Percentiles rank a stretch among this genome's conserved stretches.
phyloP scores from a whole-genome alignment of 305 asterid species.

The Fraxinus paxiana region DNA sequence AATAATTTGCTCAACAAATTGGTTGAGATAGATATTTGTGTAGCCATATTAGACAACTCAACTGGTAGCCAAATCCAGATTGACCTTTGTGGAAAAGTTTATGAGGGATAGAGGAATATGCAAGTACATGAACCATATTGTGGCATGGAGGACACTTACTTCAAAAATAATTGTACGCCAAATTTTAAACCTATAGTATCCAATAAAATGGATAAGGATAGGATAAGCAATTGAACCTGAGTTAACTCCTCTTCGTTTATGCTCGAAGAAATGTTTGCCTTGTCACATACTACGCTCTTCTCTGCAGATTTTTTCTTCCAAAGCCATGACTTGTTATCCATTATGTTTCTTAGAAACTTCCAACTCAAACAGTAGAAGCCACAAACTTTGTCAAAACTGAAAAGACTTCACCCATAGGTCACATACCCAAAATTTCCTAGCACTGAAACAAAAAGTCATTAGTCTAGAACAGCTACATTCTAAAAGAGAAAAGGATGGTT shows the following conservation, averaged over 20 bases:
- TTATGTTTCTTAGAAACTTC: slow-evolving; percentile 27
- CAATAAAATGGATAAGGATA: neutral
- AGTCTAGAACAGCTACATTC: neutral
- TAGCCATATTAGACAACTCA: neutral
- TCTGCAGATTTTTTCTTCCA: slow-evolving; percentile 77
- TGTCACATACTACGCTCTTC: slow-evolving; percentile 53
- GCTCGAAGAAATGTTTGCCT: slow-evolving; percentile 37
- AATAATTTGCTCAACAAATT: neutral
- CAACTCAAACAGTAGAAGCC: slow-evolving; percentile 15
- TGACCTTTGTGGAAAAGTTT: neutral
- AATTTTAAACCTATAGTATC: neutral
- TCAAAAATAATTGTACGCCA: neutral
- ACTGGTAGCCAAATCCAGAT: neutral
- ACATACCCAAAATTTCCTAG: neutral
- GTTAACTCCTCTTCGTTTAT: slow-evolving; percentile 50
- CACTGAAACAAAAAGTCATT: neutral
- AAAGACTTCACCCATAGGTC: neutral
- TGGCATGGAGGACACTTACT: neutral
- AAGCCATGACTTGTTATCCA: slow-evolving; percentile 76
- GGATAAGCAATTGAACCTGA: slow-evolving; percentile 26
- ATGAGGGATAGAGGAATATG: neutral
- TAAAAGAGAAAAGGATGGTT: neutral
- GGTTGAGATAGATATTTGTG: neutral
- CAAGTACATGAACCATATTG: neutral
- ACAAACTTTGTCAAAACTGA: slow-evolving; percentile 6